Evolutionary conservation across 139 green algal genomes (phyloP).

Genomic region (Micractinium conductrix): DNA sequence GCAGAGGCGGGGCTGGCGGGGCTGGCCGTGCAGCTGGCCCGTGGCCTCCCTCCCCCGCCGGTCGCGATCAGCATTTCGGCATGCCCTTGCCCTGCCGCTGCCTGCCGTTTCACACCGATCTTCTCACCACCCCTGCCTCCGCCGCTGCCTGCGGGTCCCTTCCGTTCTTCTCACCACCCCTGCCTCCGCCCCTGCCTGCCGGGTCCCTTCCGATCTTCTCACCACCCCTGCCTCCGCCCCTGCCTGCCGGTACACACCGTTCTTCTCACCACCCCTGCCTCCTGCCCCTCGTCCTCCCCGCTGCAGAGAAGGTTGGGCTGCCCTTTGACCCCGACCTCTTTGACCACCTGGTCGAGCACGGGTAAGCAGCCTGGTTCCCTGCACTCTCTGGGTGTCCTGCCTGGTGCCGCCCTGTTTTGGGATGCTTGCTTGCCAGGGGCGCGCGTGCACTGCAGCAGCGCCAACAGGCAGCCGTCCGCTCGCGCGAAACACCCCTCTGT

Average conservation of each 20-base stretch:
- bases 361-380: conserved; percentile 42
- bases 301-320: conserved; percentile 71
- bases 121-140: too few relatives aligned
- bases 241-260: too few relatives aligned
- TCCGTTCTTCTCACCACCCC: too few relatives aligned
- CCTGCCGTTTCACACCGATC: too few relatives aligned
- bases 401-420: neutral
- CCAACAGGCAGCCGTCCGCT: neutral
- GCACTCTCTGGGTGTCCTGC: conserved; percentile 30
- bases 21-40: neutral
- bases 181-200: too few relatives aligned
- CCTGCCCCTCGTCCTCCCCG: neutral
- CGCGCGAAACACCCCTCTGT: neutral
- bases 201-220: too few relatives aligned
- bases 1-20: neutral
- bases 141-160: too few relatives aligned
- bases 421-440: neutral
- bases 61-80: too few relatives aligned
- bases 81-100: too few relatives aligned
- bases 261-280: too few relatives aligned
- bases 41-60: too few relatives aligned
- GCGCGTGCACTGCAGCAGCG: neutral
- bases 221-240: too few relatives aligned
- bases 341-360: conserved; percentile 79
- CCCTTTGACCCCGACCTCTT: conserved; percentile 84